Base-by-base conservation (phyloP, 2,329 filamentous ascomycete genomes). In the Penicillium crustosum region DNA sequence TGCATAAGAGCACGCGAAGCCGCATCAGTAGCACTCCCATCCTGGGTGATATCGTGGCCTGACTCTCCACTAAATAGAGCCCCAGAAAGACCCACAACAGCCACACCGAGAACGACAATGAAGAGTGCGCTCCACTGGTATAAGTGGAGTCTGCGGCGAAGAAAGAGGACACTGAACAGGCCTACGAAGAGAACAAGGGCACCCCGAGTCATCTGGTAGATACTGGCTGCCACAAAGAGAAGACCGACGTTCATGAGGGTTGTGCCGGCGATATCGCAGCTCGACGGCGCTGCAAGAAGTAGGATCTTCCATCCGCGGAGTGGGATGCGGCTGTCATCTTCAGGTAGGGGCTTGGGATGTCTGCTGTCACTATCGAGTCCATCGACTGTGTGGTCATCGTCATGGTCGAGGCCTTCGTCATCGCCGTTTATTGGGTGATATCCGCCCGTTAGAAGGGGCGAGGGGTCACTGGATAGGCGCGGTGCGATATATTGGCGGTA, bases 171-270 rank as follows among this genome's bases (percentile, higher is more conserved):
- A 70, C 92, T 96, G 78, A 99, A 97, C 0, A 97, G 79, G 0
- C 94, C 94, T 21, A 99, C 94, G 68, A 99, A 99, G 7, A 99
- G 82, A 3, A 99, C 93, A 42, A 99, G 82, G 0, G 94, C 94
- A 9, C 94, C 94, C 58, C 94, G 83, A 1, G 93, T 97, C 94
- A 99, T 99, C 78, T 99, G 94, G 77, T 97, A 99, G 70, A 99
- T 97, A 60, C 91, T 95, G 1, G 94, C 91, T 13, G 91, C 94
- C 25, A 97, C 93, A 72, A 97, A 93, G 49, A 97, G 82, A 65
- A 99, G 82, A 4, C 94, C 94, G 5, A 91, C 90, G 71, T 99
- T 99, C 93, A 99, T 97, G 55, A 97, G 83, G 4, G 94, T 99
- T 5, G 94, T 99, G 48, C 91, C 94, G 25, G 90, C 86, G 63